Conservation (phyloP, 805 yeast genomes). For the Ogataea glucozyma region DNA sequence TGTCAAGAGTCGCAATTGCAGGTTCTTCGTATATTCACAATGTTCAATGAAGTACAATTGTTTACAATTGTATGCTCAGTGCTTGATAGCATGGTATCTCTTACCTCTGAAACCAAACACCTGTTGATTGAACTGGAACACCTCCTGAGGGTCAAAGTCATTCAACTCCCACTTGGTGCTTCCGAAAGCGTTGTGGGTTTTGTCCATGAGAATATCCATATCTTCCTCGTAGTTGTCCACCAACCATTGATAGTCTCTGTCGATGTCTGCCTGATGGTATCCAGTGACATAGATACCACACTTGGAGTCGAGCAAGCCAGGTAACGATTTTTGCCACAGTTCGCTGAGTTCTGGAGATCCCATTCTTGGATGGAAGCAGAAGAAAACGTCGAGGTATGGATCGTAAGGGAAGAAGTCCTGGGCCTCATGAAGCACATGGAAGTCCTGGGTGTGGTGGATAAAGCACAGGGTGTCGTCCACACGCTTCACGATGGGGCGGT, state of each 20-base stretch:
- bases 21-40: too few relatives aligned
- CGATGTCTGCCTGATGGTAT: conserved; percentile 72
- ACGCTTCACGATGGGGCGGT: conserved; percentile 70
- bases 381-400: conserved; percentile 91
- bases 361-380: conserved; percentile 94
- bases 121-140: conserved; percentile 87
- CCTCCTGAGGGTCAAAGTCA: conserved; percentile 89
- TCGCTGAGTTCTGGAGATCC: conserved; percentile 77
- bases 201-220: conserved; percentile 78
- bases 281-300: conserved; percentile 92
- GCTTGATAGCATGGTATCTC: conserved; percentile 81
- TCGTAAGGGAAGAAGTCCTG: conserved; percentile 98
- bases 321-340: conserved; percentile 82
- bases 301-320: conserved; percentile 87
- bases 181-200: conserved; percentile 69
- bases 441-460: conserved; percentile 85
- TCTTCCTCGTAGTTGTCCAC: conserved; percentile 66
- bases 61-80: conserved; percentile 17
- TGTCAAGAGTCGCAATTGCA: too few relatives aligned
- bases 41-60: too few relatives aligned
- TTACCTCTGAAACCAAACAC: conserved; percentile 94
- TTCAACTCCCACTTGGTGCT: conserved; percentile 94
- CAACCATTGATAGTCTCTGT: conserved; percentile 73
- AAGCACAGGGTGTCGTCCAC: conserved; percentile 73
- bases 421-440: conserved; percentile 86